Evolutionary conservation across 2,329 filamentous ascomycete genomes (phyloP).

Genomic region (Aspergillus amoenus): DNA sequence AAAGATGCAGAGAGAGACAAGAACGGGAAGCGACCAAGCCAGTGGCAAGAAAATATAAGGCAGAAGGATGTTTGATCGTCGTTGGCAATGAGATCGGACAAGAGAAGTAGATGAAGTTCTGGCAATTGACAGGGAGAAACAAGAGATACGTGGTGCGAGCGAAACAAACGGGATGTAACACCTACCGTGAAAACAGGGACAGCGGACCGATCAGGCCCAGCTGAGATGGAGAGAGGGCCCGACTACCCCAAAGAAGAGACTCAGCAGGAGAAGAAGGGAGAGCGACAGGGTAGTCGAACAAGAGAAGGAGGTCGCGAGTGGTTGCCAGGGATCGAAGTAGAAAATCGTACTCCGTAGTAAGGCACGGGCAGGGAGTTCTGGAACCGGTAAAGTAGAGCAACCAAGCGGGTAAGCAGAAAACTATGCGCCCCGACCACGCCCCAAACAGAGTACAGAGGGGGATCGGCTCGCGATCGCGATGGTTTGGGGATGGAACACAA

Average conservation of each 20-base stretch:
- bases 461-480: background rate
- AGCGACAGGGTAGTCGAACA: slow-evolving; percentile 9
- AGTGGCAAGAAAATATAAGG: slow-evolving; percentile 2
- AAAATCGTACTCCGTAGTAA: slow-evolving; percentile 15
- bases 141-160: slow-evolving; percentile 13
- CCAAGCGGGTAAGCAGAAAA: slow-evolving; percentile 21
- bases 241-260: background rate
- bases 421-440: slow-evolving; percentile 13
- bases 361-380: slow-evolving; percentile 12
- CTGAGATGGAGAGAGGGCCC: background rate
- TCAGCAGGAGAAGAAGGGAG: background rate
- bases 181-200: slow-evolving; percentile 18
- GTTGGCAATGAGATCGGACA: background rate
- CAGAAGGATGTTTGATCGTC: background rate
- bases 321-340: slow-evolving; percentile 33
- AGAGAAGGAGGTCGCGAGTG: slow-evolving; percentile 21
- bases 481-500: background rate
- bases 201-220: slow-evolving; percentile 5
- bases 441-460: slow-evolving; percentile 1
- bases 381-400: slow-evolving; percentile 20
- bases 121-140: slow-evolving; percentile 17
- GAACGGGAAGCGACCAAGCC: background rate
- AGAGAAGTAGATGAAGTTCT: slow-evolving; percentile 22
- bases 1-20: slow-evolving; percentile 1
- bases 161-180: slow-evolving; percentile 22